Evolutionary conservation across 73 alveolate species (phyloP).

Genomic region (Vitrella brassicaformis): DNA sequence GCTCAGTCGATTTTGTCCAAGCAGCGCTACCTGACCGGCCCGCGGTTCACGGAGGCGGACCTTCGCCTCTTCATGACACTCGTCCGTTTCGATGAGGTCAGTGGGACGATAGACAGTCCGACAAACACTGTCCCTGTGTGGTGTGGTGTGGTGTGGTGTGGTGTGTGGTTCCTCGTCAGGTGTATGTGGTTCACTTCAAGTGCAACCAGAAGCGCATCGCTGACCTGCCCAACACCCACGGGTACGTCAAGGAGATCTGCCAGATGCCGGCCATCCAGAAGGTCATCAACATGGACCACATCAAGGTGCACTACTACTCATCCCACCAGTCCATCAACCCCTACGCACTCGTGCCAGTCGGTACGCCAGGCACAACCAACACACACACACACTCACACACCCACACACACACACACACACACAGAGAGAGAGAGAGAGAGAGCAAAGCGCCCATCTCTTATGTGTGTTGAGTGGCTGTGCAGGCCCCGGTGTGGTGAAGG

Average conservation of each 20-base stretch:
- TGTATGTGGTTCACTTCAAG: slow-evolving; percentile 49
- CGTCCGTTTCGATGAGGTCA: slow-evolving; percentile 45
- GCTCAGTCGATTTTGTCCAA: slow-evolving; percentile 9
- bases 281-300: slow-evolving; percentile 45
- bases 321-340: slow-evolving; percentile 43
- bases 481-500: neutral
- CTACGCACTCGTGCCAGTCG: slow-evolving; percentile 43
- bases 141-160: too few relatives aligned
- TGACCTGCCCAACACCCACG: slow-evolving; percentile 37
- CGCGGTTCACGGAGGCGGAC: slow-evolving; percentile 13
- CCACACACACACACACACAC: neutral
- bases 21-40: slow-evolving; percentile 23
- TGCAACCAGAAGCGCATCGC: slow-evolving; percentile 40
- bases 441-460: neutral
- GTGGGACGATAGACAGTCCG: too few relatives aligned
- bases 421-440: neutral
- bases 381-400: neutral
- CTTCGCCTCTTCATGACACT: slow-evolving; percentile 40
- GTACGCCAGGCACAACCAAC: slow-evolving; percentile 1
- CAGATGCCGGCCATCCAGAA: slow-evolving; percentile 11
- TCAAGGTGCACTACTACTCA: slow-evolving; percentile 41
- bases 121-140: too few relatives aligned
- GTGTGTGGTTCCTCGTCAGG: too few relatives aligned
- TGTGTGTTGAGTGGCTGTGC: neutral
- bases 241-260: slow-evolving; percentile 30